A percentile compares a stretch with the other conserved stretches of the same genome.
Conservation (phyloP, 2,329 filamentous ascomycete species). For the Triangularia setosa region DNA sequence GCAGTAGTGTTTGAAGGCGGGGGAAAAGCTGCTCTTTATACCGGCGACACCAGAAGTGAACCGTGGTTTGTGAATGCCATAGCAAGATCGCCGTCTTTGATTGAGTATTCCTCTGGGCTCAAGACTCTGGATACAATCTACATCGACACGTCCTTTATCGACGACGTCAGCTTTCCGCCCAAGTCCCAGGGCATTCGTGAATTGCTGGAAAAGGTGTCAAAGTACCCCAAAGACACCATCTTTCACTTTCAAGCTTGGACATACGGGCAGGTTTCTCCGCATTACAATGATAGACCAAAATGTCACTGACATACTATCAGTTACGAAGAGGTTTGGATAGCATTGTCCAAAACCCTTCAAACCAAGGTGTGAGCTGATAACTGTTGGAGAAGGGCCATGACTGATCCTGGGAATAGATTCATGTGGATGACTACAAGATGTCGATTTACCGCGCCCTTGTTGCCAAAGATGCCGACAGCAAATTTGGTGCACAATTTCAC, state of each 20-base stretch:
- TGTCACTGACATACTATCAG: slow-evolving; percentile 28
- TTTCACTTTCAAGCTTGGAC: slow-evolving; percentile 91
- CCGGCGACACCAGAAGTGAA: slow-evolving; percentile 83
- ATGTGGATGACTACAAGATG: slow-evolving; percentile 79
- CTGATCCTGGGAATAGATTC: slow-evolving; percentile 49
- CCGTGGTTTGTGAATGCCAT: slow-evolving; percentile 79
- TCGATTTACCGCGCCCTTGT: slow-evolving; percentile 65
- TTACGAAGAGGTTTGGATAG: slow-evolving; percentile 89
- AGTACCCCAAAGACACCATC: slow-evolving; percentile 68
- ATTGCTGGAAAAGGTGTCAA: slow-evolving; percentile 62
- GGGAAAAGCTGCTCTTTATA: slow-evolving; percentile 74
- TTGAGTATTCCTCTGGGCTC: slow-evolving; percentile 67
- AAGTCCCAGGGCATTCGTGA: slow-evolving; percentile 75
- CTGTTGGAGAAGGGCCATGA: no score
- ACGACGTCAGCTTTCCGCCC: slow-evolving; percentile 46
- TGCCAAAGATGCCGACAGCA: slow-evolving; percentile 38
- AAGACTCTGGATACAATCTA: slow-evolving; percentile 77
- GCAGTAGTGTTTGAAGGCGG: slow-evolving; percentile 66
- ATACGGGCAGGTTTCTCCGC: slow-evolving; percentile 51
- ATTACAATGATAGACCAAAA: neutral
- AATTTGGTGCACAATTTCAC: slow-evolving; percentile 39
- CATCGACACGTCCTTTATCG: slow-evolving; percentile 76
- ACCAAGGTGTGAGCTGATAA: slow-evolving; percentile 47
- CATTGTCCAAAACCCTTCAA: slow-evolving; percentile 65
- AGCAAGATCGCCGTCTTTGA: slow-evolving; percentile 64